Evolutionary conservation across 1,284 basidiomycete genomes (phyloP).

Genomic region (Trichosporon asahii): DNA sequence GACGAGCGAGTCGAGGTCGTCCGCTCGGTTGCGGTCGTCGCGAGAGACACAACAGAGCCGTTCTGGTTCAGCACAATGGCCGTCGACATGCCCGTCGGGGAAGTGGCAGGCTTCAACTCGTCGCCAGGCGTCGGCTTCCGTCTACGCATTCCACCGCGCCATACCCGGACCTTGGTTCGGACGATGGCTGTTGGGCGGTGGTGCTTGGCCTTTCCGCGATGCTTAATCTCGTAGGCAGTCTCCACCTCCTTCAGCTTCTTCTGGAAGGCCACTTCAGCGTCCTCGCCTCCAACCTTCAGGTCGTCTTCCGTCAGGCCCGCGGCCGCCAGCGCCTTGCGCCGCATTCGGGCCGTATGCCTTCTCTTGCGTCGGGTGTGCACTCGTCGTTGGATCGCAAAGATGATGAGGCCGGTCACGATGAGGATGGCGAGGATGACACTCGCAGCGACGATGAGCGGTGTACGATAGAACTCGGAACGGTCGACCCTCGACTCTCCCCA

Average conservation of each 20-base stretch:
- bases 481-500: slow-evolving; percentile 11
- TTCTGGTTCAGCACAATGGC: slow-evolving; percentile 1
- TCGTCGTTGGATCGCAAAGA: slow-evolving; percentile 45
- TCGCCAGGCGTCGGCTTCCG: slow-evolving; percentile 18
- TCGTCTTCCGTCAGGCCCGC: slow-evolving; percentile 39
- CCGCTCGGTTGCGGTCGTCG: slow-evolving; percentile 9
- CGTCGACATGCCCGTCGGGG: slow-evolving; percentile 11
- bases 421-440: slow-evolving; percentile 44
- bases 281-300: slow-evolving; percentile 26
- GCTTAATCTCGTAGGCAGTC: slow-evolving; percentile 27
- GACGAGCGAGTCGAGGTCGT: slow-evolving; percentile 7
- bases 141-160: slow-evolving; percentile 33
- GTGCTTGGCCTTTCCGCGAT: slow-evolving; percentile 22
- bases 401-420: slow-evolving; percentile 43
- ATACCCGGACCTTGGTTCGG: slow-evolving; percentile 38
- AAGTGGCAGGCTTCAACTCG: slow-evolving; percentile 9
- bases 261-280: slow-evolving; percentile 28
- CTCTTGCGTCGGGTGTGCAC: slow-evolving; percentile 40
- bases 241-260: slow-evolving; percentile 40
- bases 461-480: slow-evolving; percentile 44
- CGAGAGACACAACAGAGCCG: neutral
- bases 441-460: slow-evolving; percentile 47
- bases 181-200: slow-evolving; percentile 30
- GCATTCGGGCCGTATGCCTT: slow-evolving; percentile 38
- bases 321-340: slow-evolving; percentile 43